Evolutionary conservation across 768 basidiomycete genomes (phyloP).

Genomic region (Epithele typhae): DNA sequence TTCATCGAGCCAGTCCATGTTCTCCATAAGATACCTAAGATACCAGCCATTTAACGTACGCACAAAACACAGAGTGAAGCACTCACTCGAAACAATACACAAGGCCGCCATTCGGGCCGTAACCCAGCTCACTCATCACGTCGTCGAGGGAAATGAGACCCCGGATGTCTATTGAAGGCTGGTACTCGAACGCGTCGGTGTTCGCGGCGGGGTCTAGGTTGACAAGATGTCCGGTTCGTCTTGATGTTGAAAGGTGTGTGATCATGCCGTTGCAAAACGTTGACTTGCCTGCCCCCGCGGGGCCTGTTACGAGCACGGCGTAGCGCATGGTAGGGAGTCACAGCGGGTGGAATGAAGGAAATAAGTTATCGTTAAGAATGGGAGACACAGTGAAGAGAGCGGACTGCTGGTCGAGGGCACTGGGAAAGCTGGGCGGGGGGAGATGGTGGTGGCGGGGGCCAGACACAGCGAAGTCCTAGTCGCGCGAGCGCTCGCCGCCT

Average conservation of each 20-base stretch:
- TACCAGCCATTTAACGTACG: background rate
- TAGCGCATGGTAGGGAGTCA: constrained; percentile 61
- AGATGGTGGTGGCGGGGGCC: constrained; percentile 6
- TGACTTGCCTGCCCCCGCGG: constrained; percentile 96
- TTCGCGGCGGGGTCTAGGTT: constrained; percentile 96
- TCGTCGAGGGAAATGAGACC: constrained; percentile 91
- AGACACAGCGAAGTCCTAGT: background rate
- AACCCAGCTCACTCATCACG: constrained; percentile 92
- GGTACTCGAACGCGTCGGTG: constrained; percentile 83
- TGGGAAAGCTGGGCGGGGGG: background rate
- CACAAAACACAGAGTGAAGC: background rate
- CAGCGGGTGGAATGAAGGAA: background rate
- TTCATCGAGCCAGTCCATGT: constrained; percentile 98
- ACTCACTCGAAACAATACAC: constrained; percentile 99
- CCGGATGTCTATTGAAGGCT: constrained; percentile 89
- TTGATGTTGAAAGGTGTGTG: constrained; percentile 81
- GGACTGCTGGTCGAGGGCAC: background rate
- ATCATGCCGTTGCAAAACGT: constrained; percentile 88
- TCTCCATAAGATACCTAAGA: constrained; percentile 86
- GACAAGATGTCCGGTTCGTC: constrained; percentile 85
- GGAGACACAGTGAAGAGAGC: background rate
- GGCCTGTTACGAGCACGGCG: constrained; percentile 88
- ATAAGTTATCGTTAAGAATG: background rate
- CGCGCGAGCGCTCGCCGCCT: background rate
- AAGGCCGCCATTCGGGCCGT: constrained; percentile 95